Conservation (phyloP, 768 basidiomycete genomes). For the Leccinum boreale region DNA sequence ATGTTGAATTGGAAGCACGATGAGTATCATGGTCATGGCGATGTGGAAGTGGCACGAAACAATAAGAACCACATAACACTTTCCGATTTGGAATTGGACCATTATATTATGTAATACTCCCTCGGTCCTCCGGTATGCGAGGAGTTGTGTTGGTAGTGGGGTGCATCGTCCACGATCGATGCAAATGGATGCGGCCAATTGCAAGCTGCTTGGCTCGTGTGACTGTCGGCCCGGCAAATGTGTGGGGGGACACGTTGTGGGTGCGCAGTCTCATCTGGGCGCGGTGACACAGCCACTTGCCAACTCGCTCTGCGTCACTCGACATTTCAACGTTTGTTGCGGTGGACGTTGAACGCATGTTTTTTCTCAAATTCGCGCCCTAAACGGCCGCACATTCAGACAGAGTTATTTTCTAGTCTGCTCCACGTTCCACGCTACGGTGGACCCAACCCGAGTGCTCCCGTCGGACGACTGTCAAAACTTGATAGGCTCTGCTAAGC, state of each 20-base stretch:
- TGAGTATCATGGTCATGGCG: neutral
- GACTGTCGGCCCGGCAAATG: neutral
- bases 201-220: neutral
- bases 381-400: neutral
- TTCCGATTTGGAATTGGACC: conserved; percentile 15
- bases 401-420: neutral
- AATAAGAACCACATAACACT: conserved; percentile 21
- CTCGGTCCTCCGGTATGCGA: neutral
- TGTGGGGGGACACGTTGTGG: neutral
- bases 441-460: neutral
- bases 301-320: neutral
- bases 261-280: neutral
- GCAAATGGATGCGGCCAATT: too few species aligned
- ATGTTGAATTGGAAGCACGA: neutral
- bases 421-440: conserved; percentile 2
- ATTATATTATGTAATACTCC: neutral
- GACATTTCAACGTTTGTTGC: neutral
- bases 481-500: neutral
- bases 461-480: neutral
- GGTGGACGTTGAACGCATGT: conserved; percentile 9
- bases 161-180: too few species aligned
- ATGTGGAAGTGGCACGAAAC: conserved; percentile 1
- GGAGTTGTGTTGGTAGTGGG: too few species aligned
- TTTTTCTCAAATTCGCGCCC: neutral
- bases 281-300: conserved; percentile 9